These are phyloP conservation scores for Leccinum broughii DNA, from an alignment of 768 basidiomycete genomes.

Conservation along the genomic window DNA sequence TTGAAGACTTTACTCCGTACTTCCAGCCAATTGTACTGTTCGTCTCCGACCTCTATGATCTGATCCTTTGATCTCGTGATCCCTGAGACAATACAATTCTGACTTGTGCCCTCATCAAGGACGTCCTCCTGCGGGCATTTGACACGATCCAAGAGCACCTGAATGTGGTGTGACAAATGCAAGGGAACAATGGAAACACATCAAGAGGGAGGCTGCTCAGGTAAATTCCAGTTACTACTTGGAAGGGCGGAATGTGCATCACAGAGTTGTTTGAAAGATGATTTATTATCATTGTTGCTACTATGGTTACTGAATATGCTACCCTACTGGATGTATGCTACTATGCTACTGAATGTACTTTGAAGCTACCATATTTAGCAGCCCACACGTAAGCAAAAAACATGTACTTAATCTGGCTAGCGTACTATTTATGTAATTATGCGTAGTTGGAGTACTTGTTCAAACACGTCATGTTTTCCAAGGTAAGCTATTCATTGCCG, in stretches of 20 bases:
- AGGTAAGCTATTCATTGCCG: not conserved
- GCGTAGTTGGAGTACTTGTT: too few species aligned
- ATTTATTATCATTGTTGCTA: too few species aligned
- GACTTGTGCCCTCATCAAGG: not conserved
- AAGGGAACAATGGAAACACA: not conserved
- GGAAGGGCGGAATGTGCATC: not conserved
- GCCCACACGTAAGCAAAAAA: too few species aligned
- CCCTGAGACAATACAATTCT: not conserved
- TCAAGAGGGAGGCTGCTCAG: not conserved
- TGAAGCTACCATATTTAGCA: not conserved
- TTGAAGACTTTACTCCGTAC: not conserved
- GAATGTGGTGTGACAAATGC: not conserved
- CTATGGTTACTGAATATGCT: too few species aligned
- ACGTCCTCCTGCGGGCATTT: not conserved
- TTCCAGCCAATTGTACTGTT: not conserved
- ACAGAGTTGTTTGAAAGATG: not conserved
- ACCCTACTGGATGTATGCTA: too few species aligned
- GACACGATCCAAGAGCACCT: not conserved
- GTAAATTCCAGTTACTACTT: not conserved
- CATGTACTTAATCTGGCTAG: too few species aligned
- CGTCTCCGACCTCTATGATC: not conserved
- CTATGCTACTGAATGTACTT: not conserved
- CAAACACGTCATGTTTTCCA: not conserved
- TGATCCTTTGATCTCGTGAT: not conserved
- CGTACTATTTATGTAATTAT: too few species aligned